phyloP scores from a whole-genome alignment of 805 yeast species.

The Cyberlindnera japonica region DNA sequence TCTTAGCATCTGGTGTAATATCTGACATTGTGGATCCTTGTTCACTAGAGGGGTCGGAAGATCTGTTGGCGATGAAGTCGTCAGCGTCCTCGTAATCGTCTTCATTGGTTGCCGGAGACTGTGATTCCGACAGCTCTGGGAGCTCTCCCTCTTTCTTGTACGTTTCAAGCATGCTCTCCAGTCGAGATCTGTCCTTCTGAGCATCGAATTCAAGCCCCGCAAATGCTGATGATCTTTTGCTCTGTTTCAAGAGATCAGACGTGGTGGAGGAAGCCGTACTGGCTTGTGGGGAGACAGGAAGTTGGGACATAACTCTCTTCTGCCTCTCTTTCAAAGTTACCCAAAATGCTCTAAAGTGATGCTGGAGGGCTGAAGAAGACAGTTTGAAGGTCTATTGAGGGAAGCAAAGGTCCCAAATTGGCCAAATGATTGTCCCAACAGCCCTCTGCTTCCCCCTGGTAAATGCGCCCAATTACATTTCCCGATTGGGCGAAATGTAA shows the following conservation, averaged over 20 bases:
- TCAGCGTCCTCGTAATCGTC: conserved; percentile 23
- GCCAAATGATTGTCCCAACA: neutral
- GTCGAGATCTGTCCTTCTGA: conserved; percentile 15
- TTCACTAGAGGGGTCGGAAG: too few species aligned
- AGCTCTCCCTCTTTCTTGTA: conserved; percentile 4
- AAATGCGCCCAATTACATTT: conserved; percentile 7
- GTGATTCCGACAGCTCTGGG: neutral
- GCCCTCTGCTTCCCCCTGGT: neutral
- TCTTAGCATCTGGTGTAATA: too few species aligned
- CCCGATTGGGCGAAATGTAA: conserved; percentile 17
- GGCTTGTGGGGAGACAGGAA: conserved; percentile 1
- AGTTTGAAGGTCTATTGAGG: neutral
- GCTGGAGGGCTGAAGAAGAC: too few species aligned
- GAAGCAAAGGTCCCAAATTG: neutral
- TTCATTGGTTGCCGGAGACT: conserved; percentile 6
- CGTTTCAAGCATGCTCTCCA: conserved; percentile 15
- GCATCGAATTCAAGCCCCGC: conserved; percentile 11
- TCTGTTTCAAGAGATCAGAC: conserved; percentile 10
- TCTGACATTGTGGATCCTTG: too few species aligned
- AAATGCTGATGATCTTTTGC: conserved; percentile 4
- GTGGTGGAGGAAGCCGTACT: conserved; percentile 14
- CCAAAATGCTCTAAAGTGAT: too few species aligned
- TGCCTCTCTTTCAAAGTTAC: neutral
- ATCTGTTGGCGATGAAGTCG: conserved; percentile 19
- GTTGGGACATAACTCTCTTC: neutral